phyloP scores from a whole-genome alignment of 2,329 filamentous ascomycete species.

The Camillea tinctor region DNA sequence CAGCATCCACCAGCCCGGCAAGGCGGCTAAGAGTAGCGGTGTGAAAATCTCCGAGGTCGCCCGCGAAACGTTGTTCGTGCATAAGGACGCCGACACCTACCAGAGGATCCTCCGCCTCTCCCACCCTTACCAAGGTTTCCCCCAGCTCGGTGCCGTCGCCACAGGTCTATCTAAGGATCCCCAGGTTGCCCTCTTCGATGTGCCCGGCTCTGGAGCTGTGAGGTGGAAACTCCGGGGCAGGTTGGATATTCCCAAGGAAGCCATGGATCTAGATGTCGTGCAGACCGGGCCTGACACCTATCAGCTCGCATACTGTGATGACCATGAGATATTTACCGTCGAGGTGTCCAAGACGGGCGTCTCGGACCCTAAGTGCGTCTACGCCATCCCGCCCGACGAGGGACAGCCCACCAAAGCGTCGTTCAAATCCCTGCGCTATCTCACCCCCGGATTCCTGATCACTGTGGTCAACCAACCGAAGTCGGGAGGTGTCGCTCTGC shows the following conservation, averaged over 20 bases:
- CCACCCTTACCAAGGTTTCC: constrained; percentile 48
- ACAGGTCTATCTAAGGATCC: constrained; percentile 73
- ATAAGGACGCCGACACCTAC: constrained; percentile 54
- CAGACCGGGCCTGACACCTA: constrained; percentile 63
- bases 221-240: constrained; percentile 49
- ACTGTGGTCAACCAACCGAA: constrained; percentile 59
- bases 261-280: constrained; percentile 68
- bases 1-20: constrained; percentile 47
- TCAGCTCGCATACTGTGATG: constrained; percentile 75
- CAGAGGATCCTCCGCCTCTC: constrained; percentile 59
- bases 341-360: constrained; percentile 43
- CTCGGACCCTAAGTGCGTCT: constrained; percentile 53
- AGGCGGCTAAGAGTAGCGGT: constrained; percentile 36
- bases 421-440: constrained; percentile 59
- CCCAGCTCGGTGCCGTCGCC: constrained; percentile 73
- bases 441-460: constrained; percentile 57
- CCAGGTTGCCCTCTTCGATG: constrained; percentile 79
- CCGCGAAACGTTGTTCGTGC: constrained; percentile 52
- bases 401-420: constrained; percentile 44
- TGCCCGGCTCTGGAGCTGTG: constrained; percentile 53
- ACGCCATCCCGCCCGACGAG: constrained; percentile 51
- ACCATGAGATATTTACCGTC: constrained; percentile 70
- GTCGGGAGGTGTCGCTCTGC: constrained; percentile 55
- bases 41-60: constrained; percentile 51
- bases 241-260: constrained; percentile 54